These are phyloP conservation scores for Syzygium aromaticum DNA, from an alignment of 345 rosid genomes.

Conservation along the genomic window DNA sequence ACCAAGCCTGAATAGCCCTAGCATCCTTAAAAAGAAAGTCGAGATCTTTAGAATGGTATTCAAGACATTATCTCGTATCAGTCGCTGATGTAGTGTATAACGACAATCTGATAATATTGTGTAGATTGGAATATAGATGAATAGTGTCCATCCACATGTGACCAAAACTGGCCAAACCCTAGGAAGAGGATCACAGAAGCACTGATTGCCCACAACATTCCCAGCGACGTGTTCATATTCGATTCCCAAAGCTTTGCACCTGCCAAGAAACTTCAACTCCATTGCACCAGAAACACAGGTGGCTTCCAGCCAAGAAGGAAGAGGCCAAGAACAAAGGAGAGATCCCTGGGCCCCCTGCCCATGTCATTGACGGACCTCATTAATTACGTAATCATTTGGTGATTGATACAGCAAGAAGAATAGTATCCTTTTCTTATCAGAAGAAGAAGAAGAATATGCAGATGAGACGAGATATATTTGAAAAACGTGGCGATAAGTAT, in stretches of 20 bases:
- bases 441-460: not conserved
- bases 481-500: not conserved
- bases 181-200: not conserved
- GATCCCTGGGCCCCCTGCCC: not conserved
- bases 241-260: not conserved
- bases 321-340: not conserved
- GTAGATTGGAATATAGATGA: not conserved
- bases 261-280: not conserved
- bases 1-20: no score
- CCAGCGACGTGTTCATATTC: not conserved
- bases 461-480: not conserved
- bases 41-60: not conserved
- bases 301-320: not conserved
- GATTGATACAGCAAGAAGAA: not conserved
- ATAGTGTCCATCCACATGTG: not conserved
- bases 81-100: accelerated
- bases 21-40: accelerated
- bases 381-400: not conserved
- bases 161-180: not conserved
- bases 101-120: accelerated
- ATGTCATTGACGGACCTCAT: not conserved
- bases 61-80: accelerated
- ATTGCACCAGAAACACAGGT: not conserved
- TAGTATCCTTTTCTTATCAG: not conserved
- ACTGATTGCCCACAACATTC: not conserved